Percentiles rank a stretch among this genome's conserved stretches.
Conservation (phyloP, 2,329 filamentous ascomycete genomes). For the Claviceps arundinis region DNA sequence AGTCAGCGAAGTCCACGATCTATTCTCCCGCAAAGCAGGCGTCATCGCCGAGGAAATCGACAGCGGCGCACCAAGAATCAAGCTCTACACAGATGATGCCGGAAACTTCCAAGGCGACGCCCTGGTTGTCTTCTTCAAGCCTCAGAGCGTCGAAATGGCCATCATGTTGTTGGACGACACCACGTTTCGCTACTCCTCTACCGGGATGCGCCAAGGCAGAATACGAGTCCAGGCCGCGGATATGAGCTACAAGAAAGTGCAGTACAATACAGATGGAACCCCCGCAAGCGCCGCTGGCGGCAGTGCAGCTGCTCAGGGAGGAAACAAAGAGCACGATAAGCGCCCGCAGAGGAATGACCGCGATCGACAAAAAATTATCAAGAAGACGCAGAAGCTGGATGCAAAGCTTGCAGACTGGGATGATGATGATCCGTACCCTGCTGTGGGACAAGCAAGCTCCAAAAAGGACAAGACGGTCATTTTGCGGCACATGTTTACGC, state of each 20-base stretch:
- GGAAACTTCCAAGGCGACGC: slow-evolving; percentile 90
- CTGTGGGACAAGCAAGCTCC: slow-evolving; percentile 26
- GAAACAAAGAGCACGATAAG: slow-evolving; percentile 21
- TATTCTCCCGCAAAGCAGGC: slow-evolving; percentile 74
- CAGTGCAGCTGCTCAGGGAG: slow-evolving; percentile 6
- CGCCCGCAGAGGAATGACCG: slow-evolving; percentile 39
- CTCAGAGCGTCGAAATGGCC: slow-evolving; percentile 79
- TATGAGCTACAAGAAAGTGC: slow-evolving; percentile 78
- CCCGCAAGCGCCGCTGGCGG: neutral
- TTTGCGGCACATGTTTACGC: slow-evolving; percentile 85
- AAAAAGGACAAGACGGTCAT: slow-evolving; percentile 72
- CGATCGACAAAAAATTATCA: slow-evolving; percentile 82
- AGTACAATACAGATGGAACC: slow-evolving; percentile 40
- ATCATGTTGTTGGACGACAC: slow-evolving; percentile 71
- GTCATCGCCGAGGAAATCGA: slow-evolving; percentile 93
- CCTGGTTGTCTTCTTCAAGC: slow-evolving; percentile 86
- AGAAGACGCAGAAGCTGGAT: slow-evolving; percentile 80
- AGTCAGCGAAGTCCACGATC: slow-evolving; percentile 64
- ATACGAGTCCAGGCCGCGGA: slow-evolving; percentile 81
- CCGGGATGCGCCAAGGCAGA: slow-evolving; percentile 41
- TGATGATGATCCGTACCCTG: slow-evolving; percentile 60
- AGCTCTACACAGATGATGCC: slow-evolving; percentile 72
- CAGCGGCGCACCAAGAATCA: slow-evolving; percentile 75
- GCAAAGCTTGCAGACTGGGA: slow-evolving; percentile 92
- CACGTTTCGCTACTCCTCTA: slow-evolving; percentile 54